Evolutionary conservation across 2,329 filamentous ascomycete genomes (phyloP).

Genomic region (Myotisia sp.): DNA sequence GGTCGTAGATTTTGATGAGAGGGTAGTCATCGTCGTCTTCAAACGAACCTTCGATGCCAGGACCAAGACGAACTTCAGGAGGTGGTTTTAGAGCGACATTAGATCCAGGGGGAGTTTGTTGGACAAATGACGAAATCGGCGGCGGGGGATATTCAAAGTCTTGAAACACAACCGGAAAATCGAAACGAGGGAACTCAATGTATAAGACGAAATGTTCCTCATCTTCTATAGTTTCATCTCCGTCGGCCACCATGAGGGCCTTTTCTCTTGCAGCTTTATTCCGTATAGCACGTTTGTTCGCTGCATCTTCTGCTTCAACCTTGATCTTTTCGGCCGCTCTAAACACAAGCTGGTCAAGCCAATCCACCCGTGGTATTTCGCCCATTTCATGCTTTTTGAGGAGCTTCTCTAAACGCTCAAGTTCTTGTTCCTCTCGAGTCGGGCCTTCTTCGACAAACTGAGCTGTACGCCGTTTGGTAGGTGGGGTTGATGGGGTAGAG

Average conservation of each 20-base stretch:
- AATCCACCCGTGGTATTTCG: conserved; percentile 81
- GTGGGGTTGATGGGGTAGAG: conserved; percentile 57
- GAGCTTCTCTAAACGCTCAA: conserved; percentile 74
- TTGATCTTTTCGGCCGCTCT: conserved; percentile 71
- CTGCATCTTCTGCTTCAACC: conserved; percentile 48
- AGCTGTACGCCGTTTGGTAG: conserved; percentile 40
- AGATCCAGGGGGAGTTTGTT: conserved; percentile 48
- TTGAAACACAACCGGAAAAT: conserved; percentile 88
- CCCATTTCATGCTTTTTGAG: conserved; percentile 99
- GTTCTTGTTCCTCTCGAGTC: conserved; percentile 63
- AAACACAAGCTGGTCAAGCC: conserved; percentile 91
- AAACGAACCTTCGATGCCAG: conserved; percentile 62
- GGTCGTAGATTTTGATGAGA: conserved; percentile 79
- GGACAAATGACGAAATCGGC: conserved; percentile 60
- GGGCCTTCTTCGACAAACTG: conserved; percentile 33
- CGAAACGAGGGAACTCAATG: conserved; percentile 83
- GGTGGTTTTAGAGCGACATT: conserved; percentile 62
- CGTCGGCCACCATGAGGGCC: conserved; percentile 17
- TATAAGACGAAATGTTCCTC: conserved; percentile 67
- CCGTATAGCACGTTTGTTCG: conserved; percentile 40
- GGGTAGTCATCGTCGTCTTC: conserved; percentile 37
- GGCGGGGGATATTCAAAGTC: conserved; percentile 85
- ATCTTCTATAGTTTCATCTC: conserved; percentile 28
- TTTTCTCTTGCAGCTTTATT: conserved; percentile 23
- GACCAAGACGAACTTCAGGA: conserved; percentile 78